Conservation (phyloP, 164 flowering plant genomes). For the Stephania cephalantha region DNA sequence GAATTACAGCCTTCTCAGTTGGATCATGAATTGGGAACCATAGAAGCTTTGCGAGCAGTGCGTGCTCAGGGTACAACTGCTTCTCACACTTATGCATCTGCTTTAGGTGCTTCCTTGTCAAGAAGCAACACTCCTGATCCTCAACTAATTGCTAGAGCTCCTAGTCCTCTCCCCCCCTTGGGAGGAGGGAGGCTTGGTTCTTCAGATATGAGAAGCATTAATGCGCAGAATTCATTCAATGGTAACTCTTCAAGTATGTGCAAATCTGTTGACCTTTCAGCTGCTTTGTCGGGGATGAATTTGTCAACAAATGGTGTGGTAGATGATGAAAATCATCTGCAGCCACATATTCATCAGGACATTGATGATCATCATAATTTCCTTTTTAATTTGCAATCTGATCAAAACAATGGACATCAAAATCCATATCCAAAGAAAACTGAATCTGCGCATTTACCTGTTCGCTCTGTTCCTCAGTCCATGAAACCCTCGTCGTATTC, state of each 20-base stretch:
- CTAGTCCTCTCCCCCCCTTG: constrained; percentile 73
- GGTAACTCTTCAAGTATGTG: constrained; percentile 33
- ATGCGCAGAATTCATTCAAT: constrained; percentile 34
- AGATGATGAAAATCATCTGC: constrained; percentile 37
- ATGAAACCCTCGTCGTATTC: constrained; percentile 25
- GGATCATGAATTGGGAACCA: constrained; percentile 40
- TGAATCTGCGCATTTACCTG: constrained; percentile 27
- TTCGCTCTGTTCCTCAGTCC: constrained; percentile 28
- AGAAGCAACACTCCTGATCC: constrained; percentile 80
- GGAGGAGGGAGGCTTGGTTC: constrained; percentile 51
- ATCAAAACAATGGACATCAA: constrained; percentile 36
- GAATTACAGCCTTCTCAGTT: constrained; percentile 53
- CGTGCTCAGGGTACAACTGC: constrained; percentile 31
- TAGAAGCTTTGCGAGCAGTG: constrained; percentile 30
- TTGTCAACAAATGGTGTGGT: constrained; percentile 37
- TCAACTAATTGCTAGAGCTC: constrained; percentile 54
- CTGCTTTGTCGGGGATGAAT: constrained; percentile 71
- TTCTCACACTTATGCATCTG: constrained; percentile 61
- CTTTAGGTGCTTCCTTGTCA: constrained; percentile 66
- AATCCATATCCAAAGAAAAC: constrained; percentile 35
- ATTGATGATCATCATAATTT: constrained; percentile 33
- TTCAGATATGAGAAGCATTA: constrained; percentile 42
- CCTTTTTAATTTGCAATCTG: constrained; percentile 41
- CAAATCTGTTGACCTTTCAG: constrained; percentile 45
- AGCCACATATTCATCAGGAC: constrained; percentile 36